A percentile compares a stretch with the other conserved stretches of the same genome.
These are phyloP conservation scores for Hypoxylon sp. DNA, from an alignment of 2,329 filamentous ascomycete genomes.

Conservation along the genomic window DNA sequence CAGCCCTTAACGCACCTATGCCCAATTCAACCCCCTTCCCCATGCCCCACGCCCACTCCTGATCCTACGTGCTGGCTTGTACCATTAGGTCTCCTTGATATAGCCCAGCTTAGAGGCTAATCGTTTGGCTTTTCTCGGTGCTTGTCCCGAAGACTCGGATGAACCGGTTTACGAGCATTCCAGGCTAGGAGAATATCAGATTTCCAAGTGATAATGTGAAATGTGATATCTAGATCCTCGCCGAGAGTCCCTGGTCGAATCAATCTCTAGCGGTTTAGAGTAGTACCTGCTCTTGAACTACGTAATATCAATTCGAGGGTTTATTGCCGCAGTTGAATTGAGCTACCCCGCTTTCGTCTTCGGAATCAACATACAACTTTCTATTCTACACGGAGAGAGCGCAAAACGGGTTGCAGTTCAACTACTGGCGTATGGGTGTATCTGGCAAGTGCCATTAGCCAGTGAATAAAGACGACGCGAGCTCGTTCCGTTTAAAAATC, in stretches of 20 bases:
- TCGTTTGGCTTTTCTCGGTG: not conserved
- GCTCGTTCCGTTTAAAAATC: not conserved
- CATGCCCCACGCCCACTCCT: conserved; percentile 13
- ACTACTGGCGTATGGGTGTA: not conserved
- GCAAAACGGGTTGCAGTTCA: not conserved
- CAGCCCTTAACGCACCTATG: conserved; percentile 2
- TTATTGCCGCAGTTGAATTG: not conserved
- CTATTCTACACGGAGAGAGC: not conserved
- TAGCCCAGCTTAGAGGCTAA: conserved; percentile 1
- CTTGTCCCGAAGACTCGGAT: conserved; percentile 2
- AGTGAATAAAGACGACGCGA: conserved; percentile 10
- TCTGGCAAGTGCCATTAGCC: conserved; percentile 6
- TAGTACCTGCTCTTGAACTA: not conserved
- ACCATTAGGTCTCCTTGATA: not conserved
- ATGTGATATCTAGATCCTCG: conserved; percentile 16
- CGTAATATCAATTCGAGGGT: conserved; percentile 5
- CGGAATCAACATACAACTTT: conserved; percentile 5
- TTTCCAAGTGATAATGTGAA: conserved; percentile 3
- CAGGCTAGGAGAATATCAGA: conserved; percentile 1
- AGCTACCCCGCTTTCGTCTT: conserved; percentile 20
- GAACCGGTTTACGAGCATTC: conserved; percentile 14
- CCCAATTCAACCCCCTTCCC: conserved; percentile 12
- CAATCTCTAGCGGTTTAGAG: conserved; percentile 6
- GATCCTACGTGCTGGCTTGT: not conserved
- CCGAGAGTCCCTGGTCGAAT: not conserved